phyloP scores from a whole-genome alignment of 2,329 filamentous ascomycete genomes.

The Penicillium sp. region DNA sequence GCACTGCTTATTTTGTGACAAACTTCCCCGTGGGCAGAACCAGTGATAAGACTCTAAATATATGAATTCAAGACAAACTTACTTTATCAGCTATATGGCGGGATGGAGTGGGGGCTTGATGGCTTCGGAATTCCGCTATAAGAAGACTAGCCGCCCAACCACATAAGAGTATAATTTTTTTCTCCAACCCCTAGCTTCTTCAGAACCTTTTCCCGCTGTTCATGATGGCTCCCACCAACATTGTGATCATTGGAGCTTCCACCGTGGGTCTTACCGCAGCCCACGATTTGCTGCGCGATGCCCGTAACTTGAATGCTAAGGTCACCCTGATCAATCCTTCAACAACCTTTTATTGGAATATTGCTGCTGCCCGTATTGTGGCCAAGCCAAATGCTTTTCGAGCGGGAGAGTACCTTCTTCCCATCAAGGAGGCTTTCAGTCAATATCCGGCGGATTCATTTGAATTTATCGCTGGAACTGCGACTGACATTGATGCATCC shows the following conservation, averaged over 20 bases:
- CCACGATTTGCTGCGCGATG: constrained; percentile 38
- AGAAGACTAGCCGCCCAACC: neutral
- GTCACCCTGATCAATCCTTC: constrained; percentile 57
- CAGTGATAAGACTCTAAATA: no score
- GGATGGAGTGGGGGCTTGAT: neutral
- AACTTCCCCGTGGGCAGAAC: no score
- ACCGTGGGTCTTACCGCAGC: constrained; percentile 37
- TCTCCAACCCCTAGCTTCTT: neutral
- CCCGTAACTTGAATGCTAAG: constrained; percentile 34
- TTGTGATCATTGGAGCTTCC: constrained; percentile 42
- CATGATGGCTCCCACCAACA: constrained; percentile 18
- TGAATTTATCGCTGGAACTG: constrained; percentile 53
- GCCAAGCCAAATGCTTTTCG: constrained; percentile 50
- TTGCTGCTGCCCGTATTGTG: constrained; percentile 55
- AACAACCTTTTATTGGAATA: constrained; percentile 54
- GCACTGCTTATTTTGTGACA: no score
- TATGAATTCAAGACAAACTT: neutral
- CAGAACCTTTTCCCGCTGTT: neutral
- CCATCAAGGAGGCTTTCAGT: constrained; percentile 52
- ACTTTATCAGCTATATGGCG: neutral
- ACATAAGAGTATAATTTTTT: neutral
- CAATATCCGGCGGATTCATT: constrained; percentile 50
- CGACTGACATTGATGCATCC: constrained; percentile 47
- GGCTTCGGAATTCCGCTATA: neutral
- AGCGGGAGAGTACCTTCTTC: constrained; percentile 50